Evolutionary conservation across 306 rosid genomes (phyloP), one percentile per base, ranked within the genome.

Genomic region (Quercus parvula): DNA sequence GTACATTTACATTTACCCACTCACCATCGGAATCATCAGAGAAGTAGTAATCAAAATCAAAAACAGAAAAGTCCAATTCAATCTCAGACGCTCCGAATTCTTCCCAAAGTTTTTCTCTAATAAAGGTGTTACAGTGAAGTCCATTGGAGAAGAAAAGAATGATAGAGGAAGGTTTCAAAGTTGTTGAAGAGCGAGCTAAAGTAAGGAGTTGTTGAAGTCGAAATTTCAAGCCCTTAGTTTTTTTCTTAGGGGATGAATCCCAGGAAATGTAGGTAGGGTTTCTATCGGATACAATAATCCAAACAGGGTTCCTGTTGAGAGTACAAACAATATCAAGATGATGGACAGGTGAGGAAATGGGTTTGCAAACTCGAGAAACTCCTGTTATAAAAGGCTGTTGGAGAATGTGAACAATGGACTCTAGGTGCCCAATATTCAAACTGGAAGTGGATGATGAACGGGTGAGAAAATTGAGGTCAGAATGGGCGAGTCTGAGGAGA

Each of bases 201-300:
- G 71, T 81, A 24, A 86, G 89, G 73, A 87, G 74, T 86, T 91
- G 85, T 83, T 87, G 79, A 52, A 92, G 77, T 14, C 97, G 94
- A 58, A 54, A 70, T 81, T 86, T 87, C 38, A 94, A 90, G 77
- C 92, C 95, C 81, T 89, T 92, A 59, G 77, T 87, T 78, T 86
- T 86, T 44, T 35, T 6, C 41, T 6, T 41, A 41, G 70, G 88
- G 28, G 83, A 79, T 56, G 68, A 31, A 25, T 76, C 51, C 97
- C 97, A 92, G 25, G 92, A 82, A 69, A 94, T 75, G 81, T 91
- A 89, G 71, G 77, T 88, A n/a, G 97, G 91, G 49, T 91, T 94
- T 79, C 97, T 86, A 70, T 94, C 91, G 3, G 98, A 94, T 15
- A 91, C 97, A 84, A 94, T 85, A 78, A 94, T 89, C 98, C 98